phyloP scores from a whole-genome alignment of 1,284 basidiomycete genomes.

The Pseudozyma thailandica region DNA sequence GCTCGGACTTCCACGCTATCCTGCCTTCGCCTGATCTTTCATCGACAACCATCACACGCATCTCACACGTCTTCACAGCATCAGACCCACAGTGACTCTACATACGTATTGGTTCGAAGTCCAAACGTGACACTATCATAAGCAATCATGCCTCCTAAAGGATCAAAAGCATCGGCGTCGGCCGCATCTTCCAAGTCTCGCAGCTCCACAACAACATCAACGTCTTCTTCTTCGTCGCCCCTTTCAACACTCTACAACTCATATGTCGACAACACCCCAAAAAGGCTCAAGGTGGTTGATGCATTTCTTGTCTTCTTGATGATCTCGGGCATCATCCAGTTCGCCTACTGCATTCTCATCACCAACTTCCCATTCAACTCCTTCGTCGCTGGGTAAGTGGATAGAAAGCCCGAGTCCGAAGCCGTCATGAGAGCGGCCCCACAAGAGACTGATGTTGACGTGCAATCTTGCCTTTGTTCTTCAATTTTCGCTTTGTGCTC shows the following conservation, averaged over 20 bases:
- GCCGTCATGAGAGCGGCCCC: not conserved
- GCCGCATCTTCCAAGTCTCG: slow-evolving; percentile 19
- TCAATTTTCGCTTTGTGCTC: not conserved
- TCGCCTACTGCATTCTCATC: slow-evolving; percentile 88
- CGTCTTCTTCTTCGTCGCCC: slow-evolving; percentile 23
- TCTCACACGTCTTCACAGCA: too few relatives aligned
- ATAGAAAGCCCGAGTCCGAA: not conserved
- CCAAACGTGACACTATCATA: too few relatives aligned
- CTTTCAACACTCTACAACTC: slow-evolving; percentile 75
- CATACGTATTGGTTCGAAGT: too few relatives aligned
- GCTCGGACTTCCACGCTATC: too few relatives aligned
- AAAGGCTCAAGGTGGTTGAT: slow-evolving; percentile 92
- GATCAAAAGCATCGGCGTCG: slow-evolving; percentile 16
- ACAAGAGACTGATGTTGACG: too few relatives aligned
- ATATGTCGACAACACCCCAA: slow-evolving; percentile 80
- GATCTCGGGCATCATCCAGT: slow-evolving; percentile 88
- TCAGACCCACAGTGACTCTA: too few relatives aligned
- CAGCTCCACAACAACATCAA: slow-evolving; percentile 15
- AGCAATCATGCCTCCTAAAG: slow-evolving; percentile 43
- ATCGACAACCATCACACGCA: too few relatives aligned
- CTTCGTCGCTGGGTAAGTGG: slow-evolving; percentile 88
- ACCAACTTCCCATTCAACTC: slow-evolving; percentile 97
- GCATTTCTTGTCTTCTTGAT: slow-evolving; percentile 91
- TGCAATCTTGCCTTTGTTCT: not conserved
- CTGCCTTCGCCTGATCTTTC: too few relatives aligned